Percentiles rank a stretch among this genome's conserved stretches.
Evolutionary conservation across 306 rosid species (phyloP).

Genomic region (Lithocarpus polystachyus): DNA sequence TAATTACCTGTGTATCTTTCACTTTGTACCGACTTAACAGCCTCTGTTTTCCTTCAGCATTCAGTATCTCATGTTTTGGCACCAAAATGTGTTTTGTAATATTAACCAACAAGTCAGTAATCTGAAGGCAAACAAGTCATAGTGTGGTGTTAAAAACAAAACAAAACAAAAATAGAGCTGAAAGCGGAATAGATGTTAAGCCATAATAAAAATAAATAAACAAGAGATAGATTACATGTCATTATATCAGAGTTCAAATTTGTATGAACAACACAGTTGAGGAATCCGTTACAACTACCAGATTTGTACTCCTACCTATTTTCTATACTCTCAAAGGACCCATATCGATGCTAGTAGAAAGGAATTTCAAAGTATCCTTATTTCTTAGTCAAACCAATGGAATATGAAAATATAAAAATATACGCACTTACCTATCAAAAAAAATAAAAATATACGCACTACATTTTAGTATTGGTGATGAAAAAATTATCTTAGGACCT

Average conservation of each 20-base stretch:
- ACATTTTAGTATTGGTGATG: too few relatives aligned
- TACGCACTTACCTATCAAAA: too few relatives aligned
- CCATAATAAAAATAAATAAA: not conserved
- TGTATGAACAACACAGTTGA: not conserved
- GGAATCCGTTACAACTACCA: not conserved
- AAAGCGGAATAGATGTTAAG: not conserved
- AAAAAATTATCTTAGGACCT: too few relatives aligned
- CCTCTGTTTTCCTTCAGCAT: slow-evolving; percentile 30
- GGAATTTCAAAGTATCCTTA: too few relatives aligned
- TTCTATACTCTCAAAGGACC: too few relatives aligned
- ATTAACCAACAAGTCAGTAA: slow-evolving; percentile 44
- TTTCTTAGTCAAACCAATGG: too few relatives aligned
- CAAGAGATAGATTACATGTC: too few relatives aligned
- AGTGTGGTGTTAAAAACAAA: slow-evolving; percentile 8
- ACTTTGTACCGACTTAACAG: slow-evolving; percentile 32
- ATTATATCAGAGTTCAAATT: not conserved
- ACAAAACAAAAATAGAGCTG: not conserved
- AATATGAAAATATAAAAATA: too few relatives aligned
- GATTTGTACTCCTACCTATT: not conserved
- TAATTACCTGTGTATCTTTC: slow-evolving; percentile 45
- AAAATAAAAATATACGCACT: too few relatives aligned
- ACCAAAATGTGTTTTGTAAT: slow-evolving; percentile 38
- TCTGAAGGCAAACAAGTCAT: slow-evolving; percentile 18
- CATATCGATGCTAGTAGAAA: too few relatives aligned
- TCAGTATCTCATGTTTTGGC: slow-evolving; percentile 45